Conservation (phyloP, 495 filamentous ascomycete species). For the Penicillium arizonense region DNA sequence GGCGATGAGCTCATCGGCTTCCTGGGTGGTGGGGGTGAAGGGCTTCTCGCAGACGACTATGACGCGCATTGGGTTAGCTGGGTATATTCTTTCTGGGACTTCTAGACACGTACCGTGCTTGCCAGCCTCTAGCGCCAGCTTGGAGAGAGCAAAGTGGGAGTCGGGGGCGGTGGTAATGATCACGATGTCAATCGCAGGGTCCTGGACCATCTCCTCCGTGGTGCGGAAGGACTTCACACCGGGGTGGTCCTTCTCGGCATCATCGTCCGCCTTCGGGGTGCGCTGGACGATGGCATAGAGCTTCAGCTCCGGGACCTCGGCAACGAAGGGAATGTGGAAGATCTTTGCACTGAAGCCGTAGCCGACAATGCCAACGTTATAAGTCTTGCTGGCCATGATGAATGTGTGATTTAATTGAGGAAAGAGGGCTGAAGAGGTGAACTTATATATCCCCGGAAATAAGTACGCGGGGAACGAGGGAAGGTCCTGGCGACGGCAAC, state of each 20-base stretch:
- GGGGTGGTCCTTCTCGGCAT: slow-evolving; percentile 67
- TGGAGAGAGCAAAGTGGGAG: slow-evolving; percentile 66
- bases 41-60: slow-evolving; percentile 84
- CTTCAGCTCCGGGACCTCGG: slow-evolving; percentile 58
- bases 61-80: neutral
- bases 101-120: slow-evolving; percentile 59
- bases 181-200: slow-evolving; percentile 66
- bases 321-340: slow-evolving; percentile 89
- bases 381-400: slow-evolving; percentile 48
- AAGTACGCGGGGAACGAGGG: slow-evolving; percentile 22
- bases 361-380: slow-evolving; percentile 61
- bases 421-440: neutral
- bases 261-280: slow-evolving; percentile 59
- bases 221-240: slow-evolving; percentile 61
- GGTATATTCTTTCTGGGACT: neutral
- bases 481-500: slow-evolving; percentile 45
- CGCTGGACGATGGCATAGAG: slow-evolving; percentile 82
- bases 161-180: slow-evolving; percentile 75
- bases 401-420: neutral
- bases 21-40: slow-evolving; percentile 68
- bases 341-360: slow-evolving; percentile 81
- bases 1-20: slow-evolving; percentile 68
- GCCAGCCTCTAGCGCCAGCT: slow-evolving; percentile 65
- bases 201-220: slow-evolving; percentile 61
- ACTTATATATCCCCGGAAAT: slow-evolving; percentile 24